Percentiles rank a stretch among this genome's conserved stretches.
Evolutionary conservation across 106 monocot species (phyloP).

Genomic region (Agapanthus africanus): DNA sequence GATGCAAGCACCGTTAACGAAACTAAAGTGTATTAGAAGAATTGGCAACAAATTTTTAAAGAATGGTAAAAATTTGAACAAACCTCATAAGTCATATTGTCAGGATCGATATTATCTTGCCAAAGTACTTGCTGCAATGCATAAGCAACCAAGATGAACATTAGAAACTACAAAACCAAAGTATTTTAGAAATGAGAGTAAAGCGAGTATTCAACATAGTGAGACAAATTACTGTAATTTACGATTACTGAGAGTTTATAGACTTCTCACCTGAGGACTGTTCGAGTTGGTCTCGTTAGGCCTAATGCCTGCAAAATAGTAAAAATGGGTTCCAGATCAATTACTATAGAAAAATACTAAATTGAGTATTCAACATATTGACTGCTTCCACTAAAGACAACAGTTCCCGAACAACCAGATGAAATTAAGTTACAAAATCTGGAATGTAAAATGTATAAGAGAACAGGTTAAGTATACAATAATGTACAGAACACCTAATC

Average conservation of each 20-base stretch:
- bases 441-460: neutral
- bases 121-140: slow-evolving; percentile 62
- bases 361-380: neutral
- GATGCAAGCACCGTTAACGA: neutral
- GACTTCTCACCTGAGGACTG: slow-evolving; percentile 31
- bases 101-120: slow-evolving; percentile 94
- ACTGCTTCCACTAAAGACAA: neutral
- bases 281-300: slow-evolving; percentile 14
- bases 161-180: neutral
- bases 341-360: neutral
- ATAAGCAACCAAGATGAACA: neutral
- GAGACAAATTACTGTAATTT: too few relatives aligned
- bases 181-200: too few relatives aligned
- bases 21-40: neutral
- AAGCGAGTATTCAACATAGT: too few relatives aligned
- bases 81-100: slow-evolving; percentile 98
- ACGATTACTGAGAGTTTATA: neutral
- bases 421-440: neutral
- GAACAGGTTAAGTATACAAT: neutral
- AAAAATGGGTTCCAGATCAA: neutral
- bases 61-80: slow-evolving; percentile 1
- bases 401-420: neutral
- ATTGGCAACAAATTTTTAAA: neutral
- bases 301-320: slow-evolving; percentile 37
- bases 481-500: neutral